Percentiles rank a stretch among this genome's conserved stretches.
Conservation (phyloP, 768 basidiomycete species). For the Xerocomellus amylosporus region DNA sequence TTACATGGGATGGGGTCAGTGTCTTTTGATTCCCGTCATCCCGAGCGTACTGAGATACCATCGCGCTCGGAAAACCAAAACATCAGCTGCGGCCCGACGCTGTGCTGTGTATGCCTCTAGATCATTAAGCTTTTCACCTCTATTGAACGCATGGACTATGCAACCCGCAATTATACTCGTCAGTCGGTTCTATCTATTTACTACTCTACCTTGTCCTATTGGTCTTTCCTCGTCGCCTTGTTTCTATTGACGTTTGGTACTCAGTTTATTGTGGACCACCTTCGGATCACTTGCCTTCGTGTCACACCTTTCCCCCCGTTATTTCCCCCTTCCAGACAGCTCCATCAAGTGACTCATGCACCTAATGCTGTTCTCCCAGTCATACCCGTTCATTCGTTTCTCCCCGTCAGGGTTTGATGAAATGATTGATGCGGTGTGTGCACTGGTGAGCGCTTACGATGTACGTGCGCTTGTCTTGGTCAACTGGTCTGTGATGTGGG, state of each 20-base stretch:
- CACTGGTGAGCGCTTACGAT: constrained; percentile 46
- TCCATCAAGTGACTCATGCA: constrained; percentile 11
- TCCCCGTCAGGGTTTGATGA: constrained; percentile 49
- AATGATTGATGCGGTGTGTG: constrained; percentile 29
- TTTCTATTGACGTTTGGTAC: constrained; percentile 1
- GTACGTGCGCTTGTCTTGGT: constrained; percentile 6
- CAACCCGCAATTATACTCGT: constrained; percentile 12
- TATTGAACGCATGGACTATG: constrained; percentile 20
- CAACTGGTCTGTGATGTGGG: neutral
- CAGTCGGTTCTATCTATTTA: constrained; percentile 23
- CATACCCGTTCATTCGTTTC: constrained; percentile 34
- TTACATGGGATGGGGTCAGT: constrained; percentile 30
- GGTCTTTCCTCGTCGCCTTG: constrained; percentile 13
- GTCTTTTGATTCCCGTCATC: constrained; percentile 21
- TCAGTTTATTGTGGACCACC: neutral
- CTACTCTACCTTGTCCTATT: constrained; percentile 28
- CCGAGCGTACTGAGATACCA: constrained; percentile 3
- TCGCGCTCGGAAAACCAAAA: constrained; percentile 19
- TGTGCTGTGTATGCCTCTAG: constrained; percentile 9
- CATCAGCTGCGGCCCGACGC: constrained; percentile 2
- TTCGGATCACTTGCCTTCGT: neutral
- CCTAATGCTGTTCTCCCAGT: constrained; percentile 26
- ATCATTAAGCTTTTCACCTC: constrained; percentile 11
- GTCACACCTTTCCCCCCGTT: neutral
- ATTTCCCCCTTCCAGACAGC: neutral